Evolutionary conservation across 1,284 basidiomycete species (phyloP).

Genomic region (Cutaneotrichosporon mucoides): DNA sequence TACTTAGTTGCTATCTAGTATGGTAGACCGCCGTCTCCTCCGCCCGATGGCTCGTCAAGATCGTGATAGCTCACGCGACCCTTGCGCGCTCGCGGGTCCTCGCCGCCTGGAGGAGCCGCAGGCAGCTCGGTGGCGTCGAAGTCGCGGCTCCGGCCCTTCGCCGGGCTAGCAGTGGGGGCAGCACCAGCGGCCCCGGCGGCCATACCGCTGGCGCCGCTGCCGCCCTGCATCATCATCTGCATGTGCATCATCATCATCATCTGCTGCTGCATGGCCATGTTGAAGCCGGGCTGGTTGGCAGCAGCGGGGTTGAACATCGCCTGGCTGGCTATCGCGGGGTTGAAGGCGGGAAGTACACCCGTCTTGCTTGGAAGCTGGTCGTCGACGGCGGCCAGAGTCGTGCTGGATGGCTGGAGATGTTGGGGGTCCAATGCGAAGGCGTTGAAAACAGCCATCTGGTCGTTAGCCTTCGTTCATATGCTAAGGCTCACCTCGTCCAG

Average conservation of each 20-base stretch:
- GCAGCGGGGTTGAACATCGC: constrained; percentile 22
- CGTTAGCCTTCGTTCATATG: no score
- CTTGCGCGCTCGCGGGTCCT: constrained; percentile 45
- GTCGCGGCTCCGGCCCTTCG: constrained; percentile 12
- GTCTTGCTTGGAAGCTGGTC: constrained; percentile 32
- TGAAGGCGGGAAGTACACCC: constrained; percentile 23
- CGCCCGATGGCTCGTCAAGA: constrained; percentile 40
- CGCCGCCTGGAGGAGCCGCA: constrained; percentile 32
- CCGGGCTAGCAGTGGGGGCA: neutral
- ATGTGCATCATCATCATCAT: constrained; percentile 51
- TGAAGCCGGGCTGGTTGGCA: constrained; percentile 22
- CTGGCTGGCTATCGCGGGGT: constrained; percentile 20
- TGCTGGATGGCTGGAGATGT: constrained; percentile 65
- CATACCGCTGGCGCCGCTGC: neutral
- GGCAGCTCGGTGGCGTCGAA: constrained; percentile 18
- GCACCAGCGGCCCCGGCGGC: neutral
- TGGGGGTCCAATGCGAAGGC: constrained; percentile 90
- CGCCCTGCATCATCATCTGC: constrained; percentile 45
- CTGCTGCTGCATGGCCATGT: constrained; percentile 46
- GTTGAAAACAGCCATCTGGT: constrained; percentile 79
- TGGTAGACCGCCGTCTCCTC: constrained; percentile 42
- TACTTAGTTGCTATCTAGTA: constrained; percentile 25
- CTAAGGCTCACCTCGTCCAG: constrained; percentile 41
- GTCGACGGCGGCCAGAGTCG: constrained; percentile 46
- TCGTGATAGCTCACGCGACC: constrained; percentile 46